Conservation (phyloP, 2,329 filamentous ascomycete species). For the Metarhizium humberi region DNA sequence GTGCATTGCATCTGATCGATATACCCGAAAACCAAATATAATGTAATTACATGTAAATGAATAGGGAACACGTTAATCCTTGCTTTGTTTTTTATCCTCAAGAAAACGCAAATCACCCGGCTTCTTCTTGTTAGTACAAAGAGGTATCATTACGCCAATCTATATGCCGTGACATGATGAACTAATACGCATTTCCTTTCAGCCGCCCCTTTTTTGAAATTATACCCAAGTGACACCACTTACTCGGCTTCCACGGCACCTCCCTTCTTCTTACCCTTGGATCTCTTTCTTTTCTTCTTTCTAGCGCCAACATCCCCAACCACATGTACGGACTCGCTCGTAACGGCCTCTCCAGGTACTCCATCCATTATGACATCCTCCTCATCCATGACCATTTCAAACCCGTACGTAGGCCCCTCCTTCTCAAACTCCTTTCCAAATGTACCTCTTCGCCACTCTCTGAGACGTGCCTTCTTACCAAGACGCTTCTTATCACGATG, state of each 20-base stretch:
- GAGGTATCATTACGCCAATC: constrained; percentile 7
- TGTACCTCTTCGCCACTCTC: constrained; percentile 69
- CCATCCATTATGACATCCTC: constrained; percentile 9
- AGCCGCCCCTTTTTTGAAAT: neutral
- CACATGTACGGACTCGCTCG: constrained; percentile 14
- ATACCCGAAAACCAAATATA: neutral
- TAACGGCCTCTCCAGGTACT: neutral
- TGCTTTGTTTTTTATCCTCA: neutral
- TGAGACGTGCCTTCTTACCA: constrained; percentile 83
- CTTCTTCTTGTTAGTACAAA: neutral
- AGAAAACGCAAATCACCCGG: neutral
- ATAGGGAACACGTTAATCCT: neutral
- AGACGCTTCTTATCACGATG: constrained; percentile 77
- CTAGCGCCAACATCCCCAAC: constrained; percentile 20
- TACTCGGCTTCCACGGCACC: constrained; percentile 18
- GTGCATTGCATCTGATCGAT: neutral
- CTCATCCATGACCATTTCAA: constrained; percentile 30
- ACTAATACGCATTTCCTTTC: neutral
- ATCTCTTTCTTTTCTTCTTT: constrained; percentile 45
- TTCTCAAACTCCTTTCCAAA: constrained; percentile 51
- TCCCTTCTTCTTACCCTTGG: constrained; percentile 29
- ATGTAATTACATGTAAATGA: neutral
- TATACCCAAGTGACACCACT: neutral
- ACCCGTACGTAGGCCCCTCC: constrained; percentile 49
- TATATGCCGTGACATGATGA: constrained; percentile 10